Base-by-base conservation (phyloP, 78 protist species). In the Isochrysis galbana region DNA sequence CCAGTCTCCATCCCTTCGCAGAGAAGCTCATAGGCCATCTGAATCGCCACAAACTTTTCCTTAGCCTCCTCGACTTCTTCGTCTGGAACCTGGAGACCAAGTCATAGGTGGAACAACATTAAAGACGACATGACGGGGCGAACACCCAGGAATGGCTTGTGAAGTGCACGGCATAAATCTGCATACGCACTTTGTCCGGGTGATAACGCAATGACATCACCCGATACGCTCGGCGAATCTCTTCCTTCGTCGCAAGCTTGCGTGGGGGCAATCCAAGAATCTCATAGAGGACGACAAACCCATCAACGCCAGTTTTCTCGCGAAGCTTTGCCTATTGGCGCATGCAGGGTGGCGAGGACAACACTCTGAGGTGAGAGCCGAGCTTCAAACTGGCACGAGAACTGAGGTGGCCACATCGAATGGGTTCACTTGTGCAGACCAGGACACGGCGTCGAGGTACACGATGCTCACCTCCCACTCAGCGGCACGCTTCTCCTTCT, bases 1-100 rank as follows among this genome's bases (percentile, higher is more conserved):
- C 88, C 88, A 29, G 4, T 80, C 88, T 42, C 88, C 88, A 80
- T 80, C 38, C 88, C 88, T 36, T 80, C 88, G 55, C 5, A 4
- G 19, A 80, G 88, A 34, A 80, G 38, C 21, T 80, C 88, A 38
- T 80, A 78, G 38, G 87, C 74, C 74, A 32, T 61, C 74, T 61
- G 34, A 38, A 44, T 41, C 22, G 88, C 88, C 36, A 80, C 25
- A 22, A 80, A 80, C 55, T 44, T 42, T 38, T 80, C 88, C 55
- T 38, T 4, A 34, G 88, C 88, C 88, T 80, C 55, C 55, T 80
- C 88, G 14, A 17, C 48, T 54, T 80, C 88, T 38, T 80, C 88
- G 4, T 41, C 55, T 11, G 55, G 2, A 4, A 44, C 55, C 88
- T 25, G 19, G 34, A 26, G 39, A 11, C 38, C n/a, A n/a, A n/a